Conservation (phyloP, 192 early-diverging fungal genomes). For the Dispira simplex region DNA sequence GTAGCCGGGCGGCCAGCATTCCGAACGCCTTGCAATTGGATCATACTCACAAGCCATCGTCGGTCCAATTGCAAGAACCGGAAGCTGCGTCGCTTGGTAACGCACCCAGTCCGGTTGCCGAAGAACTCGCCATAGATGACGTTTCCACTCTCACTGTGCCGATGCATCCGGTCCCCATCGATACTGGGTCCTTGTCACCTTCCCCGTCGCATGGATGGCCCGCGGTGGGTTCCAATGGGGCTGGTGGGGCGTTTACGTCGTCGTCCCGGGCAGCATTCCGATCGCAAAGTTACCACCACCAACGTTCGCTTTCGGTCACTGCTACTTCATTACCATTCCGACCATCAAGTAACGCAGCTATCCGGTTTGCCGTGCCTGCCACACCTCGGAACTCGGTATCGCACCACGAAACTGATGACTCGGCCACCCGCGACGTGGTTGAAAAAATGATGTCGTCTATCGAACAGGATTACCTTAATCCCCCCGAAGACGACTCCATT, state of each 20-base stretch:
- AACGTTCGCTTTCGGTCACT: background rate
- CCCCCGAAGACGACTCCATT: background rate
- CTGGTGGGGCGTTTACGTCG: background rate
- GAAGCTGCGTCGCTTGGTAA: background rate
- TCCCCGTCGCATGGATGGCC: background rate
- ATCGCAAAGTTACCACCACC: background rate
- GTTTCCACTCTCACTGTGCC: background rate
- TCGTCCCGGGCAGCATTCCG: background rate
- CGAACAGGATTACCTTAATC: background rate
- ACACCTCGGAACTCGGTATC: constrained; percentile 1
- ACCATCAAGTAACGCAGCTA: background rate
- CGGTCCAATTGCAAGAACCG: background rate
- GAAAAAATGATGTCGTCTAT: constrained; percentile 6
- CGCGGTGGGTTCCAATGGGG: background rate
- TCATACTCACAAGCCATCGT: background rate
- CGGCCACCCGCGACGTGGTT: constrained; percentile 2
- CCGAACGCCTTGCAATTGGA: constrained; percentile 6
- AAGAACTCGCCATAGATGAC: background rate
- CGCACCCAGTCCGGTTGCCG: background rate
- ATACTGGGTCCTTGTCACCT: background rate
- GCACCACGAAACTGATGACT: background rate
- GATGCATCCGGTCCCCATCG: background rate
- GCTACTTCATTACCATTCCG: background rate
- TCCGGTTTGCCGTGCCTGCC: background rate
- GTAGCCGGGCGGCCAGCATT: constrained; percentile 8